Base-by-base conservation (phyloP, 805 yeast genomes). In the Wickerhamiella allomyrinae region DNA sequence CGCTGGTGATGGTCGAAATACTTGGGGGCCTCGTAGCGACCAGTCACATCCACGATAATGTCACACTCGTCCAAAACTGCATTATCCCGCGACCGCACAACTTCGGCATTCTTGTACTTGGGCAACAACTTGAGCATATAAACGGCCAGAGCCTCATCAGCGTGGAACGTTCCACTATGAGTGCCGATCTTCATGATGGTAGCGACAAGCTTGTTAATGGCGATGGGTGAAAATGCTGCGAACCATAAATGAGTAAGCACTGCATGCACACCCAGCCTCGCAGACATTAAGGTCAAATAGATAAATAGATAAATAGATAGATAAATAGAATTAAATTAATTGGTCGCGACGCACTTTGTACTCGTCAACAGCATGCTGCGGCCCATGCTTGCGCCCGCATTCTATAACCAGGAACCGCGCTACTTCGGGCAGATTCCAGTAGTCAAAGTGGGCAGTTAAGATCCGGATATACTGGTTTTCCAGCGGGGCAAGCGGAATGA, bases 1-100 rank as follows among this genome's bases (percentile, higher is more conserved):
- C 96, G 74, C 67, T 91, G 98, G 64, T 91, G 98, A 58, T 91
- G 98, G 60, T 91, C 98, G 60, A 84, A 89, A 59, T 69, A 83
- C 63, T 87, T 87, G 34, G 66, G 68, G 11, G 80, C 82, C 57
- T 86, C 95, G 60, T 87, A 91, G 57, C 81, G 70, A 11, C 94
- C 98, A 57, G 93, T 74, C 40, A 91, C 98, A 63, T 91, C 98
- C 43, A 91, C 89, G 25, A 91, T 94, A 44, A 91, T 81, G 60
- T 89, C 96, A 54, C 93, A 76, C 35, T 65, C 68, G 50, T 83
- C 95, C 80, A 95, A 81, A 43, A 75, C 79, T 13, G 66, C 73
- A 8, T 87, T 80, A 47, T 78, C 79, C 66, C 98, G 74, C 3
- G 95, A 81, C 59, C 98, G 77, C 17, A 83, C 73, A 17, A 91